Evolutionary conservation across 768 basidiomycete species (phyloP).

Genomic region (Filobasidium wieringae): DNA sequence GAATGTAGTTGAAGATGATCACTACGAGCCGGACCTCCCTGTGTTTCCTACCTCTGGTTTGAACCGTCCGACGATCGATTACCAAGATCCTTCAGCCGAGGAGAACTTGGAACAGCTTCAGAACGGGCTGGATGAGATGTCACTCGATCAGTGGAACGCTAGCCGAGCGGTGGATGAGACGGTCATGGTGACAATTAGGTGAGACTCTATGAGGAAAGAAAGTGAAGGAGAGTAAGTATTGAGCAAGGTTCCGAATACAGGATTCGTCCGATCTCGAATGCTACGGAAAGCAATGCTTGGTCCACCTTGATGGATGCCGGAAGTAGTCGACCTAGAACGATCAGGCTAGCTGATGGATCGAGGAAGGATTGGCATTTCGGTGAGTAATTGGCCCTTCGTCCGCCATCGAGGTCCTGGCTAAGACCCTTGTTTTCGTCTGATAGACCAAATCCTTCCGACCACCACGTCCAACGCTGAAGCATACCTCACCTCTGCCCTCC

Average conservation of each 20-base stretch:
- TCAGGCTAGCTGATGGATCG: conserved; percentile 24
- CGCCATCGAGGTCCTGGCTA: background rate
- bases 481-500: conserved; percentile 28
- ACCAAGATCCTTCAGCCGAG: background rate
- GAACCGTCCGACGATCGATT: background rate
- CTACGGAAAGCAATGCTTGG: conserved; percentile 21
- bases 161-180: conserved; percentile 18
- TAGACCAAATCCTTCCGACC: conserved; percentile 35
- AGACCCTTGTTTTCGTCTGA: background rate
- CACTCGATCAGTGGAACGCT: background rate
- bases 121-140: background rate
- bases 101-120: background rate
- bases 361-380: conserved; percentile 35
- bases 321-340: conserved; percentile 19
- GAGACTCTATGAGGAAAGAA: background rate
- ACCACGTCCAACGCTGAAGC: conserved; percentile 24
- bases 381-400: conserved; percentile 11
- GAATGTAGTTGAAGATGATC: background rate
- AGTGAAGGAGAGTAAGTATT: background rate
- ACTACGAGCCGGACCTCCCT: background rate
- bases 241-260: conserved; percentile 8
- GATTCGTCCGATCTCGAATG: conserved; percentile 31
- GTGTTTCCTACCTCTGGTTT: background rate
- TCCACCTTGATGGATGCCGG: conserved; percentile 26
- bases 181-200: conserved; percentile 37